phyloP scores from a whole-genome alignment of 352 stramenopile genomes.

The Phytophthora pinifolia region DNA sequence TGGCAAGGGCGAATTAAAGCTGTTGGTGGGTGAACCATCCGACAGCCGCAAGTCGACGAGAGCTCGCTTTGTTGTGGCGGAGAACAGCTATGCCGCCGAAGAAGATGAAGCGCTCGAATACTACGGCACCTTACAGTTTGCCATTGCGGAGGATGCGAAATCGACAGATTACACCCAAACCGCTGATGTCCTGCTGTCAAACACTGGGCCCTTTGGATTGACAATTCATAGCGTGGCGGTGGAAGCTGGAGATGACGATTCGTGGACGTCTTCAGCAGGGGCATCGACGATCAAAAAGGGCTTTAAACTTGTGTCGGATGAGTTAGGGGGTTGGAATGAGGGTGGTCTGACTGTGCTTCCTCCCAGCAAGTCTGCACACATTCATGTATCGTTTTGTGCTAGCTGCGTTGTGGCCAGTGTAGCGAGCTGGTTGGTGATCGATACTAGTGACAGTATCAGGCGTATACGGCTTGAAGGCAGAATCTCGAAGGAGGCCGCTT shows the following conservation, averaged over 20 bases:
- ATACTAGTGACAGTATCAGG: slow-evolving; percentile 28
- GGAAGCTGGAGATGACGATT: slow-evolving; percentile 1
- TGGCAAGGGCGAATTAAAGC: slow-evolving; percentile 36
- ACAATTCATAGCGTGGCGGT: slow-evolving; percentile 18
- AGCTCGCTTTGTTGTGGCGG: background rate
- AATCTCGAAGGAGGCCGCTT: slow-evolving; percentile 27
- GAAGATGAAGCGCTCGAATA: slow-evolving; percentile 4
- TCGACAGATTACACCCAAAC: slow-evolving; percentile 19
- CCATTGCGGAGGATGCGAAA: slow-evolving; percentile 6
- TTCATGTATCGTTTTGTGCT: slow-evolving; percentile 27
- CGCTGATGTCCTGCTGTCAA: slow-evolving; percentile 24
- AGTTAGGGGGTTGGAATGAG: background rate
- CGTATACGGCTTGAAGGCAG: slow-evolving; percentile 30
- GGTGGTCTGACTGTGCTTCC: slow-evolving; percentile 11
- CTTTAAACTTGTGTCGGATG: slow-evolving; percentile 19
- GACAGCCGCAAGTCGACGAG: background rate
- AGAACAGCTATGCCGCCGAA: background rate
- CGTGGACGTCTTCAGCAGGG: slow-evolving; percentile 6
- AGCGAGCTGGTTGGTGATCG: slow-evolving; percentile 32
- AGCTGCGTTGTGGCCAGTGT: slow-evolving; percentile 27
- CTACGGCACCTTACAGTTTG: slow-evolving; percentile 23
- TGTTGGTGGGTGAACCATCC: slow-evolving; percentile 14
- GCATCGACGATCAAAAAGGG: slow-evolving; percentile 3
- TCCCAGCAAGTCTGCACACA: slow-evolving; percentile 10
- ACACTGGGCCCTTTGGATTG: slow-evolving; percentile 26